phyloP scores from a whole-genome alignment of 495 filamentous ascomycete species.

The Penicillium ochrochloron region DNA sequence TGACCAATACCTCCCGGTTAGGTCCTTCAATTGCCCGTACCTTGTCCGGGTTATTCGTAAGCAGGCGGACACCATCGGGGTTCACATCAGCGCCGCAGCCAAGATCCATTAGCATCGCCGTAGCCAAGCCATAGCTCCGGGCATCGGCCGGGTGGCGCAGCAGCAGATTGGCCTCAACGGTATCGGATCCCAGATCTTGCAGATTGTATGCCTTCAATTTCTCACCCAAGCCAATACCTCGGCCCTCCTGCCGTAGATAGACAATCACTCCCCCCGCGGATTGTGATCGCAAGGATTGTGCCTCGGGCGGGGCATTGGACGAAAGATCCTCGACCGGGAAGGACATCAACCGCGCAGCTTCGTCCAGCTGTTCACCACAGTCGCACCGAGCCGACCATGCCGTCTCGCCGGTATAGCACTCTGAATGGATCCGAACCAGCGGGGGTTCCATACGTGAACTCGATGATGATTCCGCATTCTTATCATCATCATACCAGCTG shows the following conservation, averaged over 20 bases:
- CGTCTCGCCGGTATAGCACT: constrained; percentile 98
- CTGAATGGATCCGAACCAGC: constrained; percentile 92
- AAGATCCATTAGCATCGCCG: constrained; percentile 88
- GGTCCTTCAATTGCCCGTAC: constrained; percentile 92
- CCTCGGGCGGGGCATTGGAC: constrained; percentile 39
- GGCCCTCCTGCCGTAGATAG: constrained; percentile 93
- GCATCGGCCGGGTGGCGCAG: constrained; percentile 94
- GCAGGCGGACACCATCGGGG: constrained; percentile 72
- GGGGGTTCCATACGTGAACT: constrained; percentile 49
- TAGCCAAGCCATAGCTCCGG: constrained; percentile 90
- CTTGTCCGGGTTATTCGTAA: constrained; percentile 99
- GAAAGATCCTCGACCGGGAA: constrained; percentile 56
- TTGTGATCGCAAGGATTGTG: constrained; percentile 50
- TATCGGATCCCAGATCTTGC: constrained; percentile 93
- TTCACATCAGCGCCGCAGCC: constrained; percentile 63
- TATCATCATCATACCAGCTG: constrained; percentile 58
- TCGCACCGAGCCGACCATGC: constrained; percentile 98
- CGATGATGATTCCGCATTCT: constrained; percentile 18
- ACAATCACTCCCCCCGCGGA: constrained; percentile 86
- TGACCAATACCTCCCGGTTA: constrained; percentile 82
- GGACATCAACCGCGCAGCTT: constrained; percentile 93
- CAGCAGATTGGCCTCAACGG: constrained; percentile 92
- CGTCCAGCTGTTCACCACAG: constrained; percentile 96
- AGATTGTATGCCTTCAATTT: constrained; percentile 98
- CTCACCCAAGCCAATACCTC: constrained; percentile 91